Conservation (phyloP, 2,329 filamentous ascomycete genomes). For the Bipolaris bicolor region DNA sequence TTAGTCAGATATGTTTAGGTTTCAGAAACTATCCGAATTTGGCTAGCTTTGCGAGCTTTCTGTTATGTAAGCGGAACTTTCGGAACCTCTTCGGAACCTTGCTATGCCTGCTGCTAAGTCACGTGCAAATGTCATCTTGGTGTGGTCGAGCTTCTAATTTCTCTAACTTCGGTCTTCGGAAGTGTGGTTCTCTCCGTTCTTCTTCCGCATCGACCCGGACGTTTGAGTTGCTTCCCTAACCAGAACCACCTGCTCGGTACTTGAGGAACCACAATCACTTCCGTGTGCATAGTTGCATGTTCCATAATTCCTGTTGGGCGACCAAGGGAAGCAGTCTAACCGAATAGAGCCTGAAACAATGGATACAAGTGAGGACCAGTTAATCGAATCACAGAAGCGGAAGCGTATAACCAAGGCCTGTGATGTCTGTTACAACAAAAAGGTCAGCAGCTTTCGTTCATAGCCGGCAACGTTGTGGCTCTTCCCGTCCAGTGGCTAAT, state of each 20-base stretch:
- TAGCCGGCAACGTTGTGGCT: background rate
- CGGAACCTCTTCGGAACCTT: background rate
- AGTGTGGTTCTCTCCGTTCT: background rate
- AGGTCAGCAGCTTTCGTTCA: background rate
- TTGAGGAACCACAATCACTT: background rate
- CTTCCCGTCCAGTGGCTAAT: background rate
- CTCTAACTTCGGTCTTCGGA: background rate
- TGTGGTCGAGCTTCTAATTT: background rate
- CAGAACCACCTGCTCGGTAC: background rate
- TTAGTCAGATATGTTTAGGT: background rate
- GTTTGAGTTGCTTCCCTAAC: background rate
- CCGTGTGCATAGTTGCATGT: background rate
- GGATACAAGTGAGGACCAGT: background rate
- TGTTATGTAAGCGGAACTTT: background rate
- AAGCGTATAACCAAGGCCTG: background rate
- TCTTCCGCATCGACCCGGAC: background rate
- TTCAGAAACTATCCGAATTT: background rate
- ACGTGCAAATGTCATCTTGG: too few species aligned
- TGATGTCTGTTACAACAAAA: constrained; percentile 1
- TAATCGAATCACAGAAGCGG: background rate
- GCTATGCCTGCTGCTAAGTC: too few species aligned
- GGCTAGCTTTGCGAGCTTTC: background rate
- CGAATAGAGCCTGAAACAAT: background rate
- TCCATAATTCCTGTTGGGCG: background rate
- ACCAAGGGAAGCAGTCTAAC: background rate